Conservation (phyloP, 129 eudicot species). For the Solidago caesia region DNA sequence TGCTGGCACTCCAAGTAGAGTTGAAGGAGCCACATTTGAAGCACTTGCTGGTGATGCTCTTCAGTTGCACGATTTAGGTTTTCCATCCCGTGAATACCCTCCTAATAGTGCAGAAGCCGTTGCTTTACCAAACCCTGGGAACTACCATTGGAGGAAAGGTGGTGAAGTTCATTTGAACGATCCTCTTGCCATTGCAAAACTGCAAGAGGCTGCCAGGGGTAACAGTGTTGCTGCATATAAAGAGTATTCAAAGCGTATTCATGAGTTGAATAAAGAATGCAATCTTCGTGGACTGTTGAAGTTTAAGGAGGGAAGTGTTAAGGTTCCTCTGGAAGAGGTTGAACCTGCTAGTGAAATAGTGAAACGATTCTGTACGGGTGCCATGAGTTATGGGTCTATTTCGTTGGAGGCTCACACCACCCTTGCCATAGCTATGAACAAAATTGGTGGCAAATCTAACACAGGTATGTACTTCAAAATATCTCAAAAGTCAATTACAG, state of each 20-base stretch:
- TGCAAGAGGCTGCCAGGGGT: slow-evolving; percentile 90
- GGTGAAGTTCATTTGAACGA: slow-evolving; percentile 94
- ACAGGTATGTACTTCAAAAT: slow-evolving; percentile 55
- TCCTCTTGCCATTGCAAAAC: slow-evolving; percentile 86
- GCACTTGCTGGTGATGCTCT: slow-evolving; percentile 83
- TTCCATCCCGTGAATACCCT: slow-evolving; percentile 67
- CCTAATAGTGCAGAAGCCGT: slow-evolving; percentile 87
- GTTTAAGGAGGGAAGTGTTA: slow-evolving; percentile 58
- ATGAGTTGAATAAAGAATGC: slow-evolving; percentile 76
- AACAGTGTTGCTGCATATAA: slow-evolving; percentile 94
- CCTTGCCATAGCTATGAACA: slow-evolving; percentile 95
- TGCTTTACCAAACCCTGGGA: slow-evolving; percentile 92
- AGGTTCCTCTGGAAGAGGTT: slow-evolving; percentile 87
- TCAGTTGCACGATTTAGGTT: slow-evolving; percentile 71
- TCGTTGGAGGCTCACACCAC: slow-evolving; percentile 95
- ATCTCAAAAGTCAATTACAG: too few species aligned
- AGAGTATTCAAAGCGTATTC: slow-evolving; percentile 81
- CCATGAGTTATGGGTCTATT: slow-evolving; percentile 98
- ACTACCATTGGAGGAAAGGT: slow-evolving; percentile 95
- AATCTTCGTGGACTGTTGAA: slow-evolving; percentile 88
- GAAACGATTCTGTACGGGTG: slow-evolving; percentile 94
- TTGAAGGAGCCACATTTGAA: slow-evolving; percentile 97
- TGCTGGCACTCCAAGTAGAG: slow-evolving; percentile 93
- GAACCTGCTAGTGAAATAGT: slow-evolving; percentile 98
- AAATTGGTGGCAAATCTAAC: slow-evolving; percentile 93